A percentile compares a stretch with the other conserved stretches of the same genome.
These are phyloP conservation scores for Penicillium tannophilum DNA, from an alignment of 495 filamentous ascomycete species.

Conservation along the genomic window DNA sequence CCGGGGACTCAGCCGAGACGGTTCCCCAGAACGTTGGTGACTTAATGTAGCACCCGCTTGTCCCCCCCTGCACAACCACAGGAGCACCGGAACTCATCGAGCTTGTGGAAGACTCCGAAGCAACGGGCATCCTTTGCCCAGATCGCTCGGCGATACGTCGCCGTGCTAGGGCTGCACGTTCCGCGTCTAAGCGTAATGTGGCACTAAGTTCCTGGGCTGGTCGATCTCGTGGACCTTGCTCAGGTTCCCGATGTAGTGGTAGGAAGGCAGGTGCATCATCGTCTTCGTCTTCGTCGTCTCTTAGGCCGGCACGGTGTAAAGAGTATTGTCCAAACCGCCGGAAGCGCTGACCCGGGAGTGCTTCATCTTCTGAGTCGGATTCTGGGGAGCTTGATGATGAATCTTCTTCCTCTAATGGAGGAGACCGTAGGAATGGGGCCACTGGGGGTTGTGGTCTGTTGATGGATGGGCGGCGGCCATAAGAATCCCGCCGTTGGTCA, in stretches of 20 bases:
- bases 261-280: conserved; percentile 72
- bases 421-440: conserved; percentile 33
- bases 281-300: conserved; percentile 49
- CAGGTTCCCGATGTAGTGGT: conserved; percentile 54
- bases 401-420: conserved; percentile 39
- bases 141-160: conserved; percentile 34
- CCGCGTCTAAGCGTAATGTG: conserved; percentile 57
- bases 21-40: conserved; percentile 58
- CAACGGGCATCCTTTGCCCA: conserved; percentile 42
- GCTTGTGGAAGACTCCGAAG: conserved; percentile 62
- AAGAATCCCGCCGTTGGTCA: conserved; percentile 43
- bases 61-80: conserved; percentile 18
- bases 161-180: conserved; percentile 45
- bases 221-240: conserved; percentile 24
- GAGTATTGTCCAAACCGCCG: conserved; percentile 46
- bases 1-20: conserved; percentile 58
- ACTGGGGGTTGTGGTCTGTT: conserved; percentile 30
- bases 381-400: conserved; percentile 48
- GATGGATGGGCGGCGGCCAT: conserved; percentile 30
- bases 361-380: conserved; percentile 59
- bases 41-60: conserved; percentile 37
- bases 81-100: conserved; percentile 54
- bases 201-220: conserved; percentile 57
- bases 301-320: conserved; percentile 34
- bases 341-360: conserved; percentile 26